Base-by-base conservation (phyloP, 2,329 filamentous ascomycete genomes). In the Colletotrichum sp. region DNA sequence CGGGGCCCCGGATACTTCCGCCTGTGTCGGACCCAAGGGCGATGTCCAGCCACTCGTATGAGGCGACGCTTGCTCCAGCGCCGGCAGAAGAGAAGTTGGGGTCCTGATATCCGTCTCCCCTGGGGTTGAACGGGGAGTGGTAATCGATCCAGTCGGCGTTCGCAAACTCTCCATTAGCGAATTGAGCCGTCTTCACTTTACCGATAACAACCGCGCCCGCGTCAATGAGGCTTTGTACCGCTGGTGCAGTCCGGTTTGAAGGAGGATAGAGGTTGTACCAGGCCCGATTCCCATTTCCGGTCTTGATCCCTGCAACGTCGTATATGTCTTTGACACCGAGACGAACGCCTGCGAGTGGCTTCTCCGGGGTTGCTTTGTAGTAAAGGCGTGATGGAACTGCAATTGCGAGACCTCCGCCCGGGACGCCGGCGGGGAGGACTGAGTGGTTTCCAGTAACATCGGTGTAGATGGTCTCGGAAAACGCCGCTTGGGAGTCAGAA, bases 291-390 rank as follows among this genome's bases (percentile, higher is more conserved):
- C 91, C 91, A 70, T 88, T 88, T 6, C 86, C 86, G 0, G 88
- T 91, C 43, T 87, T 87, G 12, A 92, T 78, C 1, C 91, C 91
- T n/a, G 61, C 67, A 32, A 93, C 79, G 72, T 92, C 86, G 77
- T 87, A 90, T 65, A 91, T 90, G 77, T 93, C 91, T 78, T 93
- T 93, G 71, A 93, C 84, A 1, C 87, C 90, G 2, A 93, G 79
- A 10, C 91, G 85, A 12, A 71, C 9, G 90, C 84, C 13, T 8
- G 89, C 88, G 0, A 93, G 83, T 1, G 91, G 90, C 78, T 89
- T 87, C 24, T 85, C 83, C 0, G 79, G 77, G 1, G 88, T 89
- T 60, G 83, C 85, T 5, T 84, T 86, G 80, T 84, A 90, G 81
- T 92, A 92, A 0, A 93, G 83, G 6, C 91, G 87, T 6, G 90